These are phyloP conservation scores for Phialophora macrospora DNA, from an alignment of 2,329 filamentous ascomycete species.

Conservation along the genomic window DNA sequence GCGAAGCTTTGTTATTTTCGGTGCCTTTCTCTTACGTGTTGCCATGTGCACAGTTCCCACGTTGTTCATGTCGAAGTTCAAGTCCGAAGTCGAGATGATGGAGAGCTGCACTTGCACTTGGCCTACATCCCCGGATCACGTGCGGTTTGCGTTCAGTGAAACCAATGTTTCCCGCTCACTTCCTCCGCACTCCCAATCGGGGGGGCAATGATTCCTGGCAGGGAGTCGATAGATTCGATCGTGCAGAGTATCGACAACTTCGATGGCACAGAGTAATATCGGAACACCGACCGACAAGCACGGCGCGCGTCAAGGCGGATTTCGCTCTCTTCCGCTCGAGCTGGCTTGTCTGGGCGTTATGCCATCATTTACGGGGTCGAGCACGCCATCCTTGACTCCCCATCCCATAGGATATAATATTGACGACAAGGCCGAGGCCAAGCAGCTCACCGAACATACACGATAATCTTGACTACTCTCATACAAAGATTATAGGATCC, in stretches of 20 bases:
- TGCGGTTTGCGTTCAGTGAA: neutral
- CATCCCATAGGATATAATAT: conserved; percentile 1
- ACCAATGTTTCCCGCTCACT: neutral
- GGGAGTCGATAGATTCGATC: neutral
- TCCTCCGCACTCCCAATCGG: too few species aligned
- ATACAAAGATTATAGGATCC: neutral
- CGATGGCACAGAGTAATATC: neutral
- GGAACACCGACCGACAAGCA: neutral
- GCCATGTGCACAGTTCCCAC: neutral
- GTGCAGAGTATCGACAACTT: neutral
- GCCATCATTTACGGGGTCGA: conserved; percentile 8
- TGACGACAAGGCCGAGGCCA: conserved; percentile 9
- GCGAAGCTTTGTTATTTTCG: neutral
- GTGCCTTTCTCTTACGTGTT: neutral
- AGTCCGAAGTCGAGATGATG: neutral
- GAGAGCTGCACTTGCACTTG: neutral
- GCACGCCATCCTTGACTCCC: conserved; percentile 5
- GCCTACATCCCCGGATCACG: neutral
- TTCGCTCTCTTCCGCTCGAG: neutral
- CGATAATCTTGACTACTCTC: neutral
- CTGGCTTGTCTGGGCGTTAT: conserved; percentile 3
- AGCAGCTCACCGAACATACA: neutral
- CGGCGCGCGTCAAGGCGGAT: neutral
- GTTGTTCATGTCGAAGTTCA: neutral
- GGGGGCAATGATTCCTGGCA: neutral